Evolutionary conservation across 2,329 filamentous ascomycete species (phyloP), one percentile per base, ranked within the genome.

Genomic region (Neopestalotiopsis rosae): DNA sequence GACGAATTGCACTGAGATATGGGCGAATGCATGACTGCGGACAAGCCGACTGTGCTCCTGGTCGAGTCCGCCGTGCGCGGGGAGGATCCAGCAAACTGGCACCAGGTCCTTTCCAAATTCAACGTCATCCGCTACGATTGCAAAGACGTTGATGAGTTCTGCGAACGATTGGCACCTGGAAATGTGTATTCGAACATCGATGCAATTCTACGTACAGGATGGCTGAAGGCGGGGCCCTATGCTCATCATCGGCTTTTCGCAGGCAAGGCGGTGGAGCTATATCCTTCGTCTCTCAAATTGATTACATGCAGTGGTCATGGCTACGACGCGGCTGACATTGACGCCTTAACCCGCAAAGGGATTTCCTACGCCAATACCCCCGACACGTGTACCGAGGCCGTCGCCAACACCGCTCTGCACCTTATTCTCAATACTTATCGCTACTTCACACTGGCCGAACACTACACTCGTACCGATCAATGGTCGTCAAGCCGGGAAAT

Each of bases 241-340:
- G 75, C 75, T 45, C 65, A 71, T 7, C 77, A 78, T 69, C 68
- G 65, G 32, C 69, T 75, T n/a, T 79, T 75, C 70, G 70, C 69
- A 42, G 75, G 72, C 6, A 67, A 70, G 24, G 66, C 73, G 7
- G 67, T 76, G 14, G 70, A 30, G 1, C 30, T 34, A 34, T 34
- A 28, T 17, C 89, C 89, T 0, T 64, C 76, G 1, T 86, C 84
- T 0, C 84, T 87, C 70, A 85, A 83, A 70, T 84, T 91, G 17
- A 90, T 86, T 76, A 87, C 89, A 17, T 87, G 84, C 17, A 89
- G 89, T 1, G 88, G 89, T 2, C 88, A 89, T 14, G 88, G 89
- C 2, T 91, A 88, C 76, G 88, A 91, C 76, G 90, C 88, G 88
- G 88, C 86, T 5, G 86, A 91, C 76, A 87, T 87, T 3, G 82